Base-by-base conservation (phyloP, 1,284 basidiomycete species). In the Leccinum fuscescens region DNA sequence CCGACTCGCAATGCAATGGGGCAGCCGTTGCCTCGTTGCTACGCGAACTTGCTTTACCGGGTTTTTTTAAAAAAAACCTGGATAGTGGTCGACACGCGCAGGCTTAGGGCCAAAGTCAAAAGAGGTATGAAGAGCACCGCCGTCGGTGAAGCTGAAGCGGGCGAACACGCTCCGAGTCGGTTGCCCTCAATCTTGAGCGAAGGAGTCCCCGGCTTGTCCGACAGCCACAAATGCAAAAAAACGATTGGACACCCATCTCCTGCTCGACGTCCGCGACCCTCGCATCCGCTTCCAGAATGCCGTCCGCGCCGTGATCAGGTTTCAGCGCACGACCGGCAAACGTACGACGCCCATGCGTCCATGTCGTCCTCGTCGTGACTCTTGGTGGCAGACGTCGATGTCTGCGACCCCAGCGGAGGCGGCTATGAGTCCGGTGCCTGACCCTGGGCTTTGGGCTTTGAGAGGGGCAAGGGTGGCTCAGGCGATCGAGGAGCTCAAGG, bases 401-500 rank as follows among this genome's bases (percentile, higher is more conserved):
- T n/a, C 65, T 62, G 24, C 53, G 1, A 59, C 51, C 4, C 68
- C 27, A 54, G 29, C 75, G 9, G 60, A 54, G 3, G 56, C 62
- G 37, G 72, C 68, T 6, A 59, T 61, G 17, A 73, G n/a, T 78
- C 83, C 51, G 66, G 61, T 64, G 5, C 24, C 24, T 2, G 76
- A 78, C 9, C 72, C 77, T 46, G 73, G 78, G 27, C 64, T 79
- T 27, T 76, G 15, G 31, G 62, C 24, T 46, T 70, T 83, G 50
- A 70, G 81, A 52, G 78, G 78, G 31, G 83, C 84, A 37, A 79
- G 87, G 29, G 77, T 89, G 11, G 76, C 83, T 20, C 76, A 74
- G 15, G 73, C 88, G 54, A 78, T 82, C 6, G 85, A 87, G 2
- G 84, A 81, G 64, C 71, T 92, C 57, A 81, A 79, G 62, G 77